Conservation (phyloP, 257 asterid genomes). For the Capsicum baccatum region DNA sequence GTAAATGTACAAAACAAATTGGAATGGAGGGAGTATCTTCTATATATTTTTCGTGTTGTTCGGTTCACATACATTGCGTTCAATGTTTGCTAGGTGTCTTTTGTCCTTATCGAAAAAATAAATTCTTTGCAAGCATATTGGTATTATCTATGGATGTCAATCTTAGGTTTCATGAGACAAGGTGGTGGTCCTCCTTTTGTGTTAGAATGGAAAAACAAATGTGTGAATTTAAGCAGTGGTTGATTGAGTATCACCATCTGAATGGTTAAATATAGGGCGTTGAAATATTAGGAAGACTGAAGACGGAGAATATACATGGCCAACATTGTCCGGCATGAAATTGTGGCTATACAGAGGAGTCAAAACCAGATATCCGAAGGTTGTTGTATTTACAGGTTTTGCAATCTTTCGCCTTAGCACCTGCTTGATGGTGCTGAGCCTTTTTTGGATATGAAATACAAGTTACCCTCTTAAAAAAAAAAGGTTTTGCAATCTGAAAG, state of each 20-base stretch:
- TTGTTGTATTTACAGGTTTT: background rate
- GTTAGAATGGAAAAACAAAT: slow-evolving; percentile 3
- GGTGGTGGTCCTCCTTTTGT: slow-evolving; percentile 9
- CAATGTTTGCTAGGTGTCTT: background rate
- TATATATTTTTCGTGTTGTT: background rate
- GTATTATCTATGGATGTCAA: background rate
- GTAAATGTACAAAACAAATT: slow-evolving; percentile 4
- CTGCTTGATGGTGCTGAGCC: no score
- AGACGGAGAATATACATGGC: background rate
- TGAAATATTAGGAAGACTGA: background rate
- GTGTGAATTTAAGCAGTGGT: slow-evolving; percentile 17
- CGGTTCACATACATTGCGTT: background rate
- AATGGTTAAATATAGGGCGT: background rate
- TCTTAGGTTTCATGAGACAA: background rate
- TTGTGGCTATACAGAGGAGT: background rate
- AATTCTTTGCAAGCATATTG: background rate
- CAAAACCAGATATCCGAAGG: background rate
- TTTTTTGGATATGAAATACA: no score
- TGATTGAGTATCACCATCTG: background rate
- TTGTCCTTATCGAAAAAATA: background rate
- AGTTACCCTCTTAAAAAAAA: no score
- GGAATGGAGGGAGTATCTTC: slow-evolving; percentile 3
- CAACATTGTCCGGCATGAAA: background rate
- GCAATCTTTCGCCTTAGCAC: background rate
- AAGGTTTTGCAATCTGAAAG: background rate